Conservation (phyloP, 306 rosid species). For the Vachellia collinsii region DNA sequence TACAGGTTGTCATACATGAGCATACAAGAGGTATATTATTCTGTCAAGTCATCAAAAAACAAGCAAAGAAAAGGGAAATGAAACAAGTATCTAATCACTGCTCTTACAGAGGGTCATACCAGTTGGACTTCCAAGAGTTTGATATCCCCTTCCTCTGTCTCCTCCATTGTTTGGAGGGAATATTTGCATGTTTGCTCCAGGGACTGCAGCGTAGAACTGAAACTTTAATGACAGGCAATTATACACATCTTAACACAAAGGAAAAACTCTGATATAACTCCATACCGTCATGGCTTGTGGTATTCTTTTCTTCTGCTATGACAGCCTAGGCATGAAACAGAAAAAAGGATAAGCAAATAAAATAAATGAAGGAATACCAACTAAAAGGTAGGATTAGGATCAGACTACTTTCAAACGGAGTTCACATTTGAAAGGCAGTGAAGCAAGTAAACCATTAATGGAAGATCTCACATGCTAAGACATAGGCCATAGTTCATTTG, state of each 20-base stretch:
- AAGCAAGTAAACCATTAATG: neutral
- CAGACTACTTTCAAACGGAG: neutral
- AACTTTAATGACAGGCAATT: neutral
- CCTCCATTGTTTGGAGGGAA: slow-evolving; percentile 80
- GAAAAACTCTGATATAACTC: slow-evolving; percentile 6
- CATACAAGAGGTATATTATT: neutral
- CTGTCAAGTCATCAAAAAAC: neutral
- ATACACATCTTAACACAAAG: neutral
- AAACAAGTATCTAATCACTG: slow-evolving; percentile 7
- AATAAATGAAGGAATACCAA: neutral
- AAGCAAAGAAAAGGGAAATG: neutral
- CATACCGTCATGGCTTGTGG: slow-evolving; percentile 57
- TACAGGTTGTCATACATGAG: neutral
- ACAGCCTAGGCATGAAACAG: slow-evolving; percentile 59
- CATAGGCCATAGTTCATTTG: neutral
- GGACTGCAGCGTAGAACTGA: slow-evolving; percentile 45
- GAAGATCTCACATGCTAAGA: neutral
- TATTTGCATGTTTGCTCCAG: slow-evolving; percentile 76
- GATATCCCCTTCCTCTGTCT: slow-evolving; percentile 69
- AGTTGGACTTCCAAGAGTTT: slow-evolving; percentile 66
- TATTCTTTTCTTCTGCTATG: slow-evolving; percentile 51
- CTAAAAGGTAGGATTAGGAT: neutral
- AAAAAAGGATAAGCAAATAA: neutral
- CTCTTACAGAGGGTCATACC: slow-evolving; percentile 40
- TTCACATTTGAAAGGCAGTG: neutral